Evolutionary conservation across 768 basidiomycete genomes (phyloP), one percentile per base, ranked within the genome.

Genomic region (Lactarius pseudohatsudake): DNA sequence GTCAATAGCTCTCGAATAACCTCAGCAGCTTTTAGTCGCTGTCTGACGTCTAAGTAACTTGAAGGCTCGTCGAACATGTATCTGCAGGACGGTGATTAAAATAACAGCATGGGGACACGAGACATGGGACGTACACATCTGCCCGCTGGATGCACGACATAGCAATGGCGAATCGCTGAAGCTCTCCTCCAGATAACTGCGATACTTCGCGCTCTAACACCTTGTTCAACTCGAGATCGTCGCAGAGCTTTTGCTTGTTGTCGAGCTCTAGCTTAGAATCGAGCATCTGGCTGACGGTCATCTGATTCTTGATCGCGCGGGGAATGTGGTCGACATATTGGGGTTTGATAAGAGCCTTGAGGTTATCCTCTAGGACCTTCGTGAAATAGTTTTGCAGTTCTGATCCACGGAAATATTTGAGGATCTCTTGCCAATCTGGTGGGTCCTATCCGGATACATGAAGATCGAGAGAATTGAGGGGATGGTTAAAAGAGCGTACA

Each of bases 51-150:
- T 71, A 99, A 85, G 76, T 98, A 99, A 81, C 91, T 94, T 38
- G 96, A 98, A 18, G 97, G 97, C 75, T 98, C 97, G 80, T 98
- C 95, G 74, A 98, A 98, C 95, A 98, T 98, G 81, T 97, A 97
- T 28, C 66, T 65, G 41, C 54, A 43, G 47, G 18, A 18, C 0
- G 22, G 9, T 4, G 70, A 61, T 56, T 71, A 66, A 28, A 61
- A 57, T 43, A 8, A 26, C 3, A 40, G 10, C 3, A 11, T 59
- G 22, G 16, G 36, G 36, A 36, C 36, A 56, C 9, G 65, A 28
- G 64, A 28, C 56, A 62, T 32, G 57, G 8, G 47, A 81, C 94
- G 72, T 78, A 95, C 91, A 99, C 94, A 76, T 99, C 96, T 54
- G 97, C 97, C 64, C 78, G 85, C 77, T 98, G 94, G 56, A 98